Conservation (phyloP, 2,329 filamentous ascomycete species). For the Aspergillus ibericus region DNA sequence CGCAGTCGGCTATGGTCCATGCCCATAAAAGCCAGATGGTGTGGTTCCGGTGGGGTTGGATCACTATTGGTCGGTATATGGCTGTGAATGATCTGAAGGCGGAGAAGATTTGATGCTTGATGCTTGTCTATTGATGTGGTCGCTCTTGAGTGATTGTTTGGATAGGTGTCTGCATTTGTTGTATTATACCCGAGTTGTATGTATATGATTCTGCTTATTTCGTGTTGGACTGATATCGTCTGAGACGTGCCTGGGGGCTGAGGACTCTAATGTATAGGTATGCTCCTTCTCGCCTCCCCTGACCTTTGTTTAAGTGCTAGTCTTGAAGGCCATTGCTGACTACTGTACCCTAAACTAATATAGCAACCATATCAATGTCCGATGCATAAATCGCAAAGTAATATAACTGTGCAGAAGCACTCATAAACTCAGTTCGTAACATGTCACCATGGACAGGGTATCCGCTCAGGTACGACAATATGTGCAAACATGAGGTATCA, state of each 20-base stretch:
- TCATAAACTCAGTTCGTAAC: neutral
- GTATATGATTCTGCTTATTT: neutral
- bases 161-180: neutral
- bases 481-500: neutral
- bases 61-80: constrained; percentile 90
- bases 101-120: constrained; percentile 48
- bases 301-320: neutral
- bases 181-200: neutral
- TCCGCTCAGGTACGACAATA: neutral
- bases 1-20: constrained; percentile 81
- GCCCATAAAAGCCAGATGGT: constrained; percentile 96
- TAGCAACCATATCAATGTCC: neutral
- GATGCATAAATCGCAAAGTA: neutral
- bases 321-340: neutral
- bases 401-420: neutral
- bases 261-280: neutral
- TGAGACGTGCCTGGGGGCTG: neutral
- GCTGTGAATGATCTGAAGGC: constrained; percentile 80
- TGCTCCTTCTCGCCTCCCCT: neutral
- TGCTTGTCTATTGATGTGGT: neutral
- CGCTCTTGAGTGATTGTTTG: neutral
- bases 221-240: neutral
- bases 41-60: constrained; percentile 98
- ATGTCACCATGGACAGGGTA: constrained; percentile 8
- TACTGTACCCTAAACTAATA: neutral